Evolutionary conservation across 495 filamentous ascomycete genomes (phyloP).

Genomic region (Talaromyces wortmannii): DNA sequence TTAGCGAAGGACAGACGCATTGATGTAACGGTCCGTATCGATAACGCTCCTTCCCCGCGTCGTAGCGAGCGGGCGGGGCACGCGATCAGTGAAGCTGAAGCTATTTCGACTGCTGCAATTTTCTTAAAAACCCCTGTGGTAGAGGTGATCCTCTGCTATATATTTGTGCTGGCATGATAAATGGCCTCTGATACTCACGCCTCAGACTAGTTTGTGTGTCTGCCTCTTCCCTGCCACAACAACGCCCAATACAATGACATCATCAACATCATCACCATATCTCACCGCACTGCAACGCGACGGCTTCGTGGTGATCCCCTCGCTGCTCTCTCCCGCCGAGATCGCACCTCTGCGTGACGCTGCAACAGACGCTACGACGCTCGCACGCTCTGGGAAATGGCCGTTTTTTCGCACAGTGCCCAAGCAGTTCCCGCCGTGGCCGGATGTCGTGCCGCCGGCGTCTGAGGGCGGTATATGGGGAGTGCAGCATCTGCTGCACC

Average conservation of each 20-base stretch:
- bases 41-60: no score
- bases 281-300: constrained; percentile 36
- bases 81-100: no score
- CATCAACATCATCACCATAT: constrained; percentile 10
- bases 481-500: constrained; percentile 76
- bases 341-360: constrained; percentile 47
- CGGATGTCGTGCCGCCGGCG: constrained; percentile 36
- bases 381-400: constrained; percentile 60
- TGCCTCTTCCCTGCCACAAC: not conserved
- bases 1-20: no score
- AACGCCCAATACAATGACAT: no score
- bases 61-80: no score
- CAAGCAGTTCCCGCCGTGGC: constrained; percentile 84
- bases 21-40: no score
- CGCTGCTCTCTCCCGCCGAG: constrained; percentile 40
- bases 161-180: no score
- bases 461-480: constrained; percentile 70
- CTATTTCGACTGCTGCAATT: no score
- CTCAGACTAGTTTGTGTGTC: no score
- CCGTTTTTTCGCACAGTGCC: constrained; percentile 74
- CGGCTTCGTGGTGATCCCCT: constrained; percentile 41
- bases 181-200: no score
- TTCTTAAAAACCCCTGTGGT: no score
- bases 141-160: no score
- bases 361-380: constrained; percentile 40